Conservation (phyloP, 352 stramenopile species). For the Pythium brachiatum region DNA sequence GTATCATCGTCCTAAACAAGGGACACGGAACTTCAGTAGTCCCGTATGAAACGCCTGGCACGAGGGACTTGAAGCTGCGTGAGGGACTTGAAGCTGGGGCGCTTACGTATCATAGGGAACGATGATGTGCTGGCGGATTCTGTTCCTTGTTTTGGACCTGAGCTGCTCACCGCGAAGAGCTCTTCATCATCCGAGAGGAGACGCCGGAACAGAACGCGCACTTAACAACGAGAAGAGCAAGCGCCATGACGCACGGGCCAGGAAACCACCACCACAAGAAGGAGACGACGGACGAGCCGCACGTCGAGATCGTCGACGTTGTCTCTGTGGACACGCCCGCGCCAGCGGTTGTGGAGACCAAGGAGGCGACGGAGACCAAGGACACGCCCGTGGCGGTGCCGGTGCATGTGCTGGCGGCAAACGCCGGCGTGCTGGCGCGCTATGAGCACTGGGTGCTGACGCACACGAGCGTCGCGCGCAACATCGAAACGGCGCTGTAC, state of each 20-base stretch:
- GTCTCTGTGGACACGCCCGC: constrained; percentile 12
- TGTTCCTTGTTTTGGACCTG: constrained; percentile 1
- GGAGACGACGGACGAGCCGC: constrained; percentile 12
- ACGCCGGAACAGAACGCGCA: constrained; percentile 1
- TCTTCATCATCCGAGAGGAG: background rate
- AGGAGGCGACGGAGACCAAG: constrained; percentile 4
- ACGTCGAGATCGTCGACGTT: constrained; percentile 2
- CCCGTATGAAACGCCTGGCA: background rate
- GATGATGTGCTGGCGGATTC: constrained; percentile 22
- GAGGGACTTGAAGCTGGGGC: constrained; percentile 4
- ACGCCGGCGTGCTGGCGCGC: constrained; percentile 23
- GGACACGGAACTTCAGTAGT: constrained; percentile 1
- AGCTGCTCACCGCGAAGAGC: background rate
- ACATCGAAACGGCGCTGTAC: constrained; percentile 78
- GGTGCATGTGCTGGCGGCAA: constrained; percentile 6
- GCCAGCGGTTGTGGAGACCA: constrained; percentile 2
- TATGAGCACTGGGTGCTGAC: constrained; percentile 73
- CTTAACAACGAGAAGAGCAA: constrained; percentile 12
- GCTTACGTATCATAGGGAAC: background rate
- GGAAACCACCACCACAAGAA: constrained; percentile 23
- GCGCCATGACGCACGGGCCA: constrained; percentile 17
- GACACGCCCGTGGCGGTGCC: background rate
- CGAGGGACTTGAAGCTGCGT: constrained; percentile 26
- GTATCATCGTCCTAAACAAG: constrained; percentile 8
- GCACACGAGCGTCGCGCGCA: constrained; percentile 59